Percentiles rank a stretch among this genome's conserved stretches.
Evolutionary conservation across 1,284 basidiomycete genomes (phyloP).

Genomic region (Irpex rosettiformis): DNA sequence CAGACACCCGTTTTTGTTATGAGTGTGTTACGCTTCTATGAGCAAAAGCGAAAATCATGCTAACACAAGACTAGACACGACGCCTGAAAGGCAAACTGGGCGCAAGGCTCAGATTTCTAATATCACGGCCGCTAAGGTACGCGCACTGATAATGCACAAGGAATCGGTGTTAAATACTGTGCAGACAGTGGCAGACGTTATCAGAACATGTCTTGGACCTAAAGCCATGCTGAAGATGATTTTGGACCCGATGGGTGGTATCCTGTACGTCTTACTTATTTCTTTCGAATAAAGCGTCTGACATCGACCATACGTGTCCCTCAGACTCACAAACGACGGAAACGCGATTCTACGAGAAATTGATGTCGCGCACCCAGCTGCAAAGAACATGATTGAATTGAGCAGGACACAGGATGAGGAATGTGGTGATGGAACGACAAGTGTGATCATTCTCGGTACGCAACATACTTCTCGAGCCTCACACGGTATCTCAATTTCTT

Average conservation of each 20-base stretch:
- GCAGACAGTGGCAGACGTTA: conserved; percentile 98
- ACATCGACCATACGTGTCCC: not conserved
- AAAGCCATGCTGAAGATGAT: conserved; percentile 99
- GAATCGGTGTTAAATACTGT: conserved; percentile 6
- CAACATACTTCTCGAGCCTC: conserved; percentile 8
- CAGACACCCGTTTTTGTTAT: conserved; percentile 76
- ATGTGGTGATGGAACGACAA: conserved; percentile 97
- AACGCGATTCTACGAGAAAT: conserved; percentile 98
- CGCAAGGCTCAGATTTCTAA: conserved; percentile 97
- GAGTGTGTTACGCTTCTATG: conserved; percentile 40
- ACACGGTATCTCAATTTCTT: not conserved
- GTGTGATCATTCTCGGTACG: conserved; percentile 93
- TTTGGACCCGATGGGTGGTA: conserved; percentile 96
- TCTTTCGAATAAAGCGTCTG: not conserved
- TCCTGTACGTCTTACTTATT: conserved; percentile 59
- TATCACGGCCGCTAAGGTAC: conserved; percentile 94
- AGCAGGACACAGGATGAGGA: conserved; percentile 98
- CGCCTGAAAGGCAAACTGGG: conserved; percentile 90
- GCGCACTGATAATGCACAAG: conserved; percentile 17
- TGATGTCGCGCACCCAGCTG: conserved; percentile 96
- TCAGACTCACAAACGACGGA: conserved; percentile 93
- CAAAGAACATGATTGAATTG: conserved; percentile 99
- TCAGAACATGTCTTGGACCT: conserved; percentile 94
- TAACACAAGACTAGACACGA: conserved; percentile 63
- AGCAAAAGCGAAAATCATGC: not conserved